Evolutionary conservation across 179 eudicot species (phyloP), one percentile per base, ranked within the genome.

Genomic region (Silene vulgaris): DNA sequence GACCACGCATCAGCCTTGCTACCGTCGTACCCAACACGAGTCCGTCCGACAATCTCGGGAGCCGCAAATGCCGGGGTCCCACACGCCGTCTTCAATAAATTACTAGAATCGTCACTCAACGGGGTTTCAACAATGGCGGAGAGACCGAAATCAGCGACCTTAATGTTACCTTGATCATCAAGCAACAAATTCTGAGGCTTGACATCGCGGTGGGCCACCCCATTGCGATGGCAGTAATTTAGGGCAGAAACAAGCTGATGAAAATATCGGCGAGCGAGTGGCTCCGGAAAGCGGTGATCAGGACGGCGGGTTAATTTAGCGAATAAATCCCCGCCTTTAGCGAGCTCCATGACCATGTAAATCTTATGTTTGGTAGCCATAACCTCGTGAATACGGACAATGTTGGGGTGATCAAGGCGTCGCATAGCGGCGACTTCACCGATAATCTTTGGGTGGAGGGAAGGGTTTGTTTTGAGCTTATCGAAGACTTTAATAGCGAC

Each of bases 1-100:
- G 90, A 87, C 88, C 88, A 87, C 1, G 84, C 86, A 37, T 85
- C 88, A 0, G 87, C 86, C 76, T 87, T 85, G 0, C 84, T 77
- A 0, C 89, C 89, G 6, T 84, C 88, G 29, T 87, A 87, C 1
- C 88, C 89, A 1, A 3, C 69, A 29, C 81, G 56, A 1, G 0
- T 23, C 0, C 26, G 26, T 0, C 78, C 82, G 3, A 85, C 84
- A 11, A 85, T 81, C 80, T 85, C 87, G 65, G 87, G 87, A 17
- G 82, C 87, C 0, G 85, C 85, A 23, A 23, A 23, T 23, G 26
- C 26, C 1, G 26, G 26, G 26, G 26, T 23, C 26, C 26, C 26
- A 23, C 87, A 85, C 3, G 85, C 79, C 0, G 87, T 85, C 7
- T 80, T 83, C 28, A 82, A 50, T 23, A 85, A n/a, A 1, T 40